Percentiles rank a stretch among this genome's conserved stretches.
These are phyloP conservation scores for Candida railenensis DNA, from an alignment of 805 yeast species.

Conservation along the genomic window DNA sequence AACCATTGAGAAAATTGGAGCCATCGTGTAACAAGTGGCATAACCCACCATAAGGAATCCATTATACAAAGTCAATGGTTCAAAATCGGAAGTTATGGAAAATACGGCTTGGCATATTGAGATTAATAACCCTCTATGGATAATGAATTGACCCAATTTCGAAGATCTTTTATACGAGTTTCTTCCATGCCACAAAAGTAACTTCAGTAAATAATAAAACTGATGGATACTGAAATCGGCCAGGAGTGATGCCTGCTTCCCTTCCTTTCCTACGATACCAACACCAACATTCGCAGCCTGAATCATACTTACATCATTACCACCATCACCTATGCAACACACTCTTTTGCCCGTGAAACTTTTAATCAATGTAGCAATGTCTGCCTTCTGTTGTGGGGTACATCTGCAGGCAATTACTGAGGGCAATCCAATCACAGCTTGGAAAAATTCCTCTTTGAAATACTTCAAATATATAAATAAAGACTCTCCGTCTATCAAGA, in stretches of 20 bases:
- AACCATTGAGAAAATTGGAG: slow-evolving; percentile 93
- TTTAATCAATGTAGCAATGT: slow-evolving; percentile 80
- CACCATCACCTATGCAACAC: slow-evolving; percentile 99
- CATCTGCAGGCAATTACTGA: slow-evolving; percentile 98
- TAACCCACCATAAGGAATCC: slow-evolving; percentile 99
- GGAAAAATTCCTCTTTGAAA: slow-evolving; percentile 71
- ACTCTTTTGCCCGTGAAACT: slow-evolving; percentile 82
- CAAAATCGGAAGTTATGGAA: slow-evolving; percentile 82
- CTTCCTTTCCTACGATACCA: slow-evolving; percentile 98
- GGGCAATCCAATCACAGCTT: slow-evolving; percentile 74
- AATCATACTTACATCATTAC: slow-evolving; percentile 98
- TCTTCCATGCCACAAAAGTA: slow-evolving; percentile 96
- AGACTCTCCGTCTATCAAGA: slow-evolving; percentile 93
- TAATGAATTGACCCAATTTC: slow-evolving; percentile 90
- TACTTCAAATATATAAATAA: slow-evolving; percentile 64
- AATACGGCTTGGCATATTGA: slow-evolving; percentile 94
- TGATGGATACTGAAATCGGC: slow-evolving; percentile 95
- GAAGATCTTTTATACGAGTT: slow-evolving; percentile 96
- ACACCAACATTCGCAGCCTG: slow-evolving; percentile 99
- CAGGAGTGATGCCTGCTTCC: slow-evolving; percentile 94
- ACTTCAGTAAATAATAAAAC: slow-evolving; percentile 82
- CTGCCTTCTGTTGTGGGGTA: slow-evolving; percentile 98
- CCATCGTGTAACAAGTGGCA: slow-evolving; percentile 96
- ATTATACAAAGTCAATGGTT: slow-evolving; percentile 90
- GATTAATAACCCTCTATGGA: slow-evolving; percentile 92